Evolutionary conservation across 495 filamentous ascomycete species (phyloP).

Genomic region (Talaromyces wortmannii): DNA sequence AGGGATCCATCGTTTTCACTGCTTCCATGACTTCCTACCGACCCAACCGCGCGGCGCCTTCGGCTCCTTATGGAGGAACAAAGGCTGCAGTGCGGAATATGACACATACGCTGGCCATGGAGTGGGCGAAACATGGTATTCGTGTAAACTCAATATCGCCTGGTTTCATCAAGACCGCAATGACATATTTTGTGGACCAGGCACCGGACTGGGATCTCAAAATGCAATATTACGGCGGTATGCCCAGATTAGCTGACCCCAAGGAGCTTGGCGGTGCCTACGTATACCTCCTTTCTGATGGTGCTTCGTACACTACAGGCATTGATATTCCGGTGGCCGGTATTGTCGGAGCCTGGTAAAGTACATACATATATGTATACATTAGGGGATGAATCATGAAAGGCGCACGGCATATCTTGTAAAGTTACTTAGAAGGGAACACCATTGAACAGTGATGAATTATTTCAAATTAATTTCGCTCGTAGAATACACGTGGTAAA

Average conservation of each 20-base stretch:
- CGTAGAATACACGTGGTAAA: too few species aligned
- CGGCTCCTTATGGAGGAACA: conserved; percentile 22
- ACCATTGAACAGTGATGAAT: too few species aligned
- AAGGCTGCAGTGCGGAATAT: conserved; percentile 26
- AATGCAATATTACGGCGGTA: conserved; percentile 40
- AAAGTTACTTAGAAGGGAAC: too few species aligned
- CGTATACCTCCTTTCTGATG: conserved; percentile 28
- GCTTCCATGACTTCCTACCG: too few species aligned
- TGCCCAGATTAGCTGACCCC: conserved; percentile 33
- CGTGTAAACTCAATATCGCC: conserved; percentile 32
- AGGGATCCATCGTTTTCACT: too few species aligned
- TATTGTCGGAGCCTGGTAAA: conserved; percentile 38
- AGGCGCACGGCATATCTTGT: too few species aligned
- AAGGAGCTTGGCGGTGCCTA: conserved; percentile 30
- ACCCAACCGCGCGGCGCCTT: too few species aligned
- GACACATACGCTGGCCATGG: conserved; percentile 39
- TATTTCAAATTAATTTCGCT: too few species aligned
- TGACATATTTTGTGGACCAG: too few species aligned
- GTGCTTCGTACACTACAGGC: conserved; percentile 25
- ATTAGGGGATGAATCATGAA: too few species aligned
- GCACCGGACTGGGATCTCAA: too few species aligned
- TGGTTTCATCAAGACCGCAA: conserved; percentile 31
- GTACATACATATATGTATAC: too few species aligned
- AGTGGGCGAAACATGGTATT: conserved; percentile 40
- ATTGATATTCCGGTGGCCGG: conserved; percentile 33